These are phyloP conservation scores for Exophiala mesophila DNA, from an alignment of 2,329 filamentous ascomycete genomes.

Conservation along the genomic window DNA sequence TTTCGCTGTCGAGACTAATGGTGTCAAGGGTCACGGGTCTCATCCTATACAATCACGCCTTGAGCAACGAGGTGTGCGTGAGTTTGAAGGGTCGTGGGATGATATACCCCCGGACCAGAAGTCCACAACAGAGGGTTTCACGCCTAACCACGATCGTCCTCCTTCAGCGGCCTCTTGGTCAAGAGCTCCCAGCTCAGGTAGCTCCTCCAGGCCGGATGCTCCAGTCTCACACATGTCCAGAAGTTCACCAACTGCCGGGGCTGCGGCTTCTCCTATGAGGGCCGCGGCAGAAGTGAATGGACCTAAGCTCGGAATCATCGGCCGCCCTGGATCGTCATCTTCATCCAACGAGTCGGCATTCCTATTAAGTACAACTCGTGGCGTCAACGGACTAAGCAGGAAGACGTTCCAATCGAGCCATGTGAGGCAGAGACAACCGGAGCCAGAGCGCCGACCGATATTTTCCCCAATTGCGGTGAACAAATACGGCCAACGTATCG, in stretches of 20 bases:
- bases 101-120: too few relatives aligned
- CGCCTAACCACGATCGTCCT: too few relatives aligned
- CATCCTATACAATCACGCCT: background rate
- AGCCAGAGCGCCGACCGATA: slow-evolving; percentile 15
- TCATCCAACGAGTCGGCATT: background rate
- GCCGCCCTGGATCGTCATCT: background rate
- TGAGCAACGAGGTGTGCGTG: background rate
- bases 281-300: background rate
- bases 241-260: too few relatives aligned
- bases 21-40: background rate
- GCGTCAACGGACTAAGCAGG: background rate
- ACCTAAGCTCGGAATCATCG: background rate
- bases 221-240: background rate
- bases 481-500: slow-evolving; percentile 17
- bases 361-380: background rate
- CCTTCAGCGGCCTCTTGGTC: too few relatives aligned
- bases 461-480: slow-evolving; percentile 16
- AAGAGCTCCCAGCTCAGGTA: background rate
- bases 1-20: background rate
- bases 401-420: background rate
- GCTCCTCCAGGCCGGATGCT: background rate
- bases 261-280: background rate
- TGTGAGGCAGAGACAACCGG: slow-evolving; percentile 4
- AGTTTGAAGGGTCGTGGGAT: background rate
- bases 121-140: too few relatives aligned